Conservation (phyloP, 1,284 basidiomycete genomes). For the Tausonia pullulans region DNA sequence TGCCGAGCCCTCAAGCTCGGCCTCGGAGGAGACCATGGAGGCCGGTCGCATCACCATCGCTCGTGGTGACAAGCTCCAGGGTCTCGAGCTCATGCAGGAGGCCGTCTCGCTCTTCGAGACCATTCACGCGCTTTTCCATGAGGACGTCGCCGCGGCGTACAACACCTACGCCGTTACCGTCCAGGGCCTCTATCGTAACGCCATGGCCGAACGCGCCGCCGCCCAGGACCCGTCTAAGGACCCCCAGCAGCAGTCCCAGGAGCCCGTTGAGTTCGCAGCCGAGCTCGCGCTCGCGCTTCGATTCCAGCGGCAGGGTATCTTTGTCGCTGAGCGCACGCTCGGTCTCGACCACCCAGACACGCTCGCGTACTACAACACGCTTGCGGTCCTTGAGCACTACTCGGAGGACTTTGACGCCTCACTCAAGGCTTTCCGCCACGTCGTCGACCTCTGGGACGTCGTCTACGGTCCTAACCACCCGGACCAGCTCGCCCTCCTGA, state of each 20-base stretch:
- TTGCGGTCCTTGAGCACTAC: conserved; percentile 44
- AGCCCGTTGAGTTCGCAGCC: conserved; percentile 7
- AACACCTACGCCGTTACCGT: conserved; percentile 40
- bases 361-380: conserved; percentile 43
- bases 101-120: conserved; percentile 45
- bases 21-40: conserved; percentile 45
- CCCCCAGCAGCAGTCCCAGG: conserved; percentile 21
- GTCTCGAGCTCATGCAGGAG: conserved; percentile 44
- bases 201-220: conserved; percentile 24
- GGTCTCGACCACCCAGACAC: conserved; percentile 45
- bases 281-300: conserved; percentile 13
- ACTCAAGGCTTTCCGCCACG: conserved; percentile 41
- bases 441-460: conserved; percentile 41
- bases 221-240: conserved; percentile 19
- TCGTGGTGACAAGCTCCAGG: conserved; percentile 40
- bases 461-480: conserved; percentile 44
- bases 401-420: conserved; percentile 37
- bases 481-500: conserved; percentile 38
- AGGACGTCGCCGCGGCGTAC: conserved; percentile 44
- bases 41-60: conserved; percentile 41
- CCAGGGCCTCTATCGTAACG: conserved; percentile 35
- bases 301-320: conserved; percentile 25
- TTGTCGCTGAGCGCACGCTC: conserved; percentile 43
- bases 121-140: conserved; percentile 46
- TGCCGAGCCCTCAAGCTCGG: conserved; percentile 36